These are phyloP conservation scores for Excoecaria agallocha DNA, from an alignment of 345 rosid genomes.

Conservation along the genomic window DNA sequence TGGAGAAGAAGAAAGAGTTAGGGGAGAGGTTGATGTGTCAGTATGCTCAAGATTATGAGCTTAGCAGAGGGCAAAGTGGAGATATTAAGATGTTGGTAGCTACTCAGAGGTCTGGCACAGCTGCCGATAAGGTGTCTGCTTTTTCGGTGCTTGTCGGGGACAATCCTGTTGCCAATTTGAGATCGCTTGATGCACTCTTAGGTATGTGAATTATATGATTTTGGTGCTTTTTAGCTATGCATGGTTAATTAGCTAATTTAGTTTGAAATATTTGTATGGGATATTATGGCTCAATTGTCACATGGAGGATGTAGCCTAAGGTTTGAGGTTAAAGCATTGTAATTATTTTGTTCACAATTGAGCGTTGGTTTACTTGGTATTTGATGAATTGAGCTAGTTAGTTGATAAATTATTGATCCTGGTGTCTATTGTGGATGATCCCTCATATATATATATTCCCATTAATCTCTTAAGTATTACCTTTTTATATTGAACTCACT, in stretches of 20 bases:
- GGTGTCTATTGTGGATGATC: not conserved
- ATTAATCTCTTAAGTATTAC: not conserved
- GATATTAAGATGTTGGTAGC: conserved; percentile 82
- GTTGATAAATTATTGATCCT: not conserved
- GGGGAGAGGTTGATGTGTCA: conserved; percentile 89
- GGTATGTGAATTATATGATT: conserved; percentile 41
- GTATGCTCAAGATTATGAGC: conserved; percentile 60
- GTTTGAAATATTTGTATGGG: not conserved
- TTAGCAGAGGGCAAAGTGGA: conserved; percentile 63
- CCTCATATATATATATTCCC: not conserved
- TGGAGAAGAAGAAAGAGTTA: conserved; percentile 62
- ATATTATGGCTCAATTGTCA: not conserved
- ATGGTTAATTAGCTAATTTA: not conserved
- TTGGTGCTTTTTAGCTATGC: not conserved
- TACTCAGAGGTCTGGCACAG: conserved; percentile 95
- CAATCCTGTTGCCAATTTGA: conserved; percentile 84
- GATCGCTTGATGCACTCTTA: conserved; percentile 84
- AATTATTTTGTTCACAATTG: not conserved
- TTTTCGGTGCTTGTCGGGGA: conserved; percentile 84
- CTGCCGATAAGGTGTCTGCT: conserved; percentile 86
- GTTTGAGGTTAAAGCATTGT: not conserved
- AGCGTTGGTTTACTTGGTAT: not conserved
- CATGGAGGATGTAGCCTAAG: not conserved
- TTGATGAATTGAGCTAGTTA: not conserved
- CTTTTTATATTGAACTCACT: not conserved